Conservation (phyloP, 768 basidiomycete species). For the Chlorophyllum brunneum region DNA sequence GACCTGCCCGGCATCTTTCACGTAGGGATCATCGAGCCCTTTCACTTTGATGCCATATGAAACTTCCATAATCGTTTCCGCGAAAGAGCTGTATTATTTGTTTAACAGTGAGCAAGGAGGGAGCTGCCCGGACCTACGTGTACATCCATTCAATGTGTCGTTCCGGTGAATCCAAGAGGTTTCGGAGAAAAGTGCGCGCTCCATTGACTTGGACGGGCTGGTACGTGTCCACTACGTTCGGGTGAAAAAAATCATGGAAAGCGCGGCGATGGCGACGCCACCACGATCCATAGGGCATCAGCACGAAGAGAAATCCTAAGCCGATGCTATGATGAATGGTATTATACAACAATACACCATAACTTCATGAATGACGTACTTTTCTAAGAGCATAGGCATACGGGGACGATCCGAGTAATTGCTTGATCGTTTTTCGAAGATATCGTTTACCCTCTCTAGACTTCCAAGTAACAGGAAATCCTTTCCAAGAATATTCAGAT, state of each 20-base stretch:
- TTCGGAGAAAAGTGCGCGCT: conserved; percentile 25
- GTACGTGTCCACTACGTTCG: conserved; percentile 9
- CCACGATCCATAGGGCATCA: conserved; percentile 35
- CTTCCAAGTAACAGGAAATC: conserved; percentile 14
- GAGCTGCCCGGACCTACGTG: background rate
- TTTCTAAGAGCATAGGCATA: conserved; percentile 7
- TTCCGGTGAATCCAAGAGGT: conserved; percentile 34
- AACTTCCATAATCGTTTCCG: conserved; percentile 18
- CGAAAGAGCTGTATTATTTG: conserved; percentile 6
- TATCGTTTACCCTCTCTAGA: conserved; percentile 14
- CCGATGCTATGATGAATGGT: conserved; percentile 7
- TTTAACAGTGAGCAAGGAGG: background rate
- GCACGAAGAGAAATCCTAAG: conserved; percentile 29
- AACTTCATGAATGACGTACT: background rate
- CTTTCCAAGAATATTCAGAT: conserved; percentile 12
- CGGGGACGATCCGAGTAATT: conserved; percentile 24
- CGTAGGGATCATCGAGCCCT: conserved; percentile 29
- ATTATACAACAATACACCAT: background rate
- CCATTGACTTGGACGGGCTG: conserved; percentile 1
- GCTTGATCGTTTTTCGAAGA: conserved; percentile 16
- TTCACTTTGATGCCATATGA: conserved; percentile 27
- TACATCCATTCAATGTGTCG: background rate
- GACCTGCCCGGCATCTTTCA: conserved; percentile 29
- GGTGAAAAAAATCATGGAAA: conserved; percentile 17
- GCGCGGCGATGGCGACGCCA: conserved; percentile 44